Percentiles rank a stretch among this genome's conserved stretches.
phyloP scores from a whole-genome alignment of 805 yeast species.

The Starmerella bombi region DNA sequence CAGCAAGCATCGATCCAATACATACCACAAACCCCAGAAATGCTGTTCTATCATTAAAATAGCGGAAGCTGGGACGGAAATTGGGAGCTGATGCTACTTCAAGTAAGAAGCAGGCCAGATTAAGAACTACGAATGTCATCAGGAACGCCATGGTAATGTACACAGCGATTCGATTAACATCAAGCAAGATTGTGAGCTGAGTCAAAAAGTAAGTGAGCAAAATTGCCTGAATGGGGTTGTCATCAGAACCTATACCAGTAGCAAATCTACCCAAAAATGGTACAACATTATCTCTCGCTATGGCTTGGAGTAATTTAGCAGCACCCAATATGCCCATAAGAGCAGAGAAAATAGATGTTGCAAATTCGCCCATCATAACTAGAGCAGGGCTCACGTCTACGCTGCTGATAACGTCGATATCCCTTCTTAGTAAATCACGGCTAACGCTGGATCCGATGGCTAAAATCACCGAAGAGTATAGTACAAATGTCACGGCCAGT shows the following conservation, averaged over 20 bases:
- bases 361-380: constrained; percentile 75
- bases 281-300: constrained; percentile 74
- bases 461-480: constrained; percentile 68
- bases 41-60: constrained; percentile 74
- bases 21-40: constrained; percentile 57
- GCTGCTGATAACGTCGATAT: constrained; percentile 76
- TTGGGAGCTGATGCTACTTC: constrained; percentile 93
- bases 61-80: constrained; percentile 88
- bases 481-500: constrained; percentile 55
- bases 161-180: constrained; percentile 86
- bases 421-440: constrained; percentile 58
- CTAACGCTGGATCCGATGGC: constrained; percentile 73
- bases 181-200: constrained; percentile 75
- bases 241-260: constrained; percentile 36
- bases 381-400: constrained; percentile 55
- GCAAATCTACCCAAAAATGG: constrained; percentile 61
- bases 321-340: constrained; percentile 96
- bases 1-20: constrained; percentile 78
- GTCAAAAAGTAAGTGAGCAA: constrained; percentile 68
- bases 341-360: constrained; percentile 83
- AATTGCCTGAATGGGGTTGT: constrained; percentile 50
- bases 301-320: constrained; percentile 79
- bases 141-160: constrained; percentile 94
- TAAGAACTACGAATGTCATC: constrained; percentile 90
- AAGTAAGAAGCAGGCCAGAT: constrained; percentile 80